Conservation (phyloP, 2,329 filamentous ascomycete species). For the Drechslera avenae region DNA sequence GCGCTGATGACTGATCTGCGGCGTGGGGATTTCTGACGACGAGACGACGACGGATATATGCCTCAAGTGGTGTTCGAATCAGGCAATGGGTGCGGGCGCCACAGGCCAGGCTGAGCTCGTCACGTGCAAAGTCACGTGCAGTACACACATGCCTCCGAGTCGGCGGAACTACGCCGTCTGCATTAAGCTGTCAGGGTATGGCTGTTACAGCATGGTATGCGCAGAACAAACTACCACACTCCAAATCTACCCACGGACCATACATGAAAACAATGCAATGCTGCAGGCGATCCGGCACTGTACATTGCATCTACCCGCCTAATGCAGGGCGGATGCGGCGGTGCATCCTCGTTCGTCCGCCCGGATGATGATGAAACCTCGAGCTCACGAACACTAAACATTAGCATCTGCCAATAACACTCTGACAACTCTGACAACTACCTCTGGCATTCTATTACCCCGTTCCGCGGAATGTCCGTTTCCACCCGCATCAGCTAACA, state of each 20-base stretch:
- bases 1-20: neutral
- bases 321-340: conserved; percentile 18
- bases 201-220: neutral
- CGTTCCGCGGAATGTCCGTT: conserved; percentile 16
- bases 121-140: conserved; percentile 1
- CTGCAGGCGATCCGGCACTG: neutral
- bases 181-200: neutral
- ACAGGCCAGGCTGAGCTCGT: conserved; percentile 7
- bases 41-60: conserved; percentile 11
- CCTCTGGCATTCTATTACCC: conserved; percentile 2
- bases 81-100: neutral
- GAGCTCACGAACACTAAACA: conserved; percentile 15
- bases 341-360: conserved; percentile 21
- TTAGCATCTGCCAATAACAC: conserved; percentile 19
- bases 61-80: conserved; percentile 5
- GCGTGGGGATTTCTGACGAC: neutral
- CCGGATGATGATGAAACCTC: conserved; percentile 31
- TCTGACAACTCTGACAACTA: neutral
- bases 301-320: conserved; percentile 6
- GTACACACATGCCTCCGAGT: no score
- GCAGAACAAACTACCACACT: conserved; percentile 1
- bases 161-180: neutral
- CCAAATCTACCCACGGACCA: neutral
- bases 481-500: conserved; percentile 7
- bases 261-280: no score